Conservation (phyloP, 441 rosid genomes). For the Eruca vesicaria region DNA sequence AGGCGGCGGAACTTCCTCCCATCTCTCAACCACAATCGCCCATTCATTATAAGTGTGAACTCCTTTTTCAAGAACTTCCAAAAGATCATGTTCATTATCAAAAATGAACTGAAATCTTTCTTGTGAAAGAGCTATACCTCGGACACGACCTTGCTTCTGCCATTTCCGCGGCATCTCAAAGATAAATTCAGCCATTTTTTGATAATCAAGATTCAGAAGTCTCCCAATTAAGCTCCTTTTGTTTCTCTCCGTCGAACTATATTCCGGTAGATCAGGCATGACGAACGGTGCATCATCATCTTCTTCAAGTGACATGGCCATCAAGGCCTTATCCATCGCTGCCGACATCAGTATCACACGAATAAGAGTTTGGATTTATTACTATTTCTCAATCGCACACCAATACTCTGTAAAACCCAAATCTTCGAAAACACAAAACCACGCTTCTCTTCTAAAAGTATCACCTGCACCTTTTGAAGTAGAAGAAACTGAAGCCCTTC, state of each 20-base stretch:
- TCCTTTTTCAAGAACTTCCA: not conserved
- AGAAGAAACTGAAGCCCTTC: not conserved
- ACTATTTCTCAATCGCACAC: too few relatives aligned
- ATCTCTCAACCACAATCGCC: not conserved
- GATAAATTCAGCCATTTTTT: not conserved
- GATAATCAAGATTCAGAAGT: not conserved
- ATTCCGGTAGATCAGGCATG: not conserved
- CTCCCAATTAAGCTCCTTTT: not conserved
- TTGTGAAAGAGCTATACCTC: not conserved
- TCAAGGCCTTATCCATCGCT: too few relatives aligned
- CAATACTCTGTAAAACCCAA: too few relatives aligned
- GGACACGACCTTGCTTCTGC: not conserved
- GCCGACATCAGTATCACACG: too few relatives aligned
- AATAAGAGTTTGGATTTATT: too few relatives aligned
- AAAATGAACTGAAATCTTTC: not conserved
- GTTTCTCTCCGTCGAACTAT: not conserved
- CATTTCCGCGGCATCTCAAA: not conserved
- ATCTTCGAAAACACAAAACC: not conserved
- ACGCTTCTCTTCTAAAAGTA: not conserved
- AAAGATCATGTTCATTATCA: not conserved
- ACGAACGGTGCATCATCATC: not conserved
- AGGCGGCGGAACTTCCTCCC: not conserved
- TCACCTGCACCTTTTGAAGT: not conserved
- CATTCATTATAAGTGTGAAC: not conserved
- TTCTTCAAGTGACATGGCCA: too few relatives aligned